Conservation (phyloP, 345 rosid genomes). For the Corymbia maculata region DNA sequence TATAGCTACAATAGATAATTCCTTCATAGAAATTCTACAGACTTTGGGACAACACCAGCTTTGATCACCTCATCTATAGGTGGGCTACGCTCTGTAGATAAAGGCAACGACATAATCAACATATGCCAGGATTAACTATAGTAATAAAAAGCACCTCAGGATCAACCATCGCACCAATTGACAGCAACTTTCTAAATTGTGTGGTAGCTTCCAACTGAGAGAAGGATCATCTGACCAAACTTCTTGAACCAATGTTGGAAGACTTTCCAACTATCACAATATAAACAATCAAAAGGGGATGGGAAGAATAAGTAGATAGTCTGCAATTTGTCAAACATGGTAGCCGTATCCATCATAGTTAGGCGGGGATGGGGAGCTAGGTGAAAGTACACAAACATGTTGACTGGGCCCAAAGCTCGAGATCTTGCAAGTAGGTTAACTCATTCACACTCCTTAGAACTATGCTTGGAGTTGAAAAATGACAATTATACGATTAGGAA, state of each 20-base stretch:
- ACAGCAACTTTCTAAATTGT: conserved; percentile 72
- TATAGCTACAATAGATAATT: conserved; percentile 68
- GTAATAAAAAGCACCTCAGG: background rate
- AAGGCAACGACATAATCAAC: background rate
- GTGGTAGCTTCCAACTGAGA: conserved; percentile 69
- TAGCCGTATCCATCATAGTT: background rate
- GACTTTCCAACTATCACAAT: conserved; percentile 53
- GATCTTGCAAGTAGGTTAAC: background rate
- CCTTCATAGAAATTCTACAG: conserved; percentile 76
- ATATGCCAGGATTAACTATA: background rate
- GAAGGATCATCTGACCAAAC: conserved; percentile 55
- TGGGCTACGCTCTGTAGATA: conserved; percentile 58
- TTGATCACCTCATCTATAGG: conserved; percentile 86
- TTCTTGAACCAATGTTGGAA: conserved; percentile 72
- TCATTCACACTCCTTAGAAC: background rate
- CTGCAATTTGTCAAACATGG: background rate
- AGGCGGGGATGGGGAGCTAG: background rate
- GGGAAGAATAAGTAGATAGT: background rate
- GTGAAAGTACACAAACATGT: background rate
- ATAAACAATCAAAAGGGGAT: background rate
- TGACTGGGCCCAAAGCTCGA: background rate
- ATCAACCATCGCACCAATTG: conserved; percentile 38
- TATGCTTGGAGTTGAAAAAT: background rate
- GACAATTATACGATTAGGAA: background rate
- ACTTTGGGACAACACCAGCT: conserved; percentile 67